A percentile compares a stretch with the other conserved stretches of the same genome.
These are phyloP conservation scores for Vicia faba DNA, from an alignment of 306 rosid genomes.

Conservation along the genomic window DNA sequence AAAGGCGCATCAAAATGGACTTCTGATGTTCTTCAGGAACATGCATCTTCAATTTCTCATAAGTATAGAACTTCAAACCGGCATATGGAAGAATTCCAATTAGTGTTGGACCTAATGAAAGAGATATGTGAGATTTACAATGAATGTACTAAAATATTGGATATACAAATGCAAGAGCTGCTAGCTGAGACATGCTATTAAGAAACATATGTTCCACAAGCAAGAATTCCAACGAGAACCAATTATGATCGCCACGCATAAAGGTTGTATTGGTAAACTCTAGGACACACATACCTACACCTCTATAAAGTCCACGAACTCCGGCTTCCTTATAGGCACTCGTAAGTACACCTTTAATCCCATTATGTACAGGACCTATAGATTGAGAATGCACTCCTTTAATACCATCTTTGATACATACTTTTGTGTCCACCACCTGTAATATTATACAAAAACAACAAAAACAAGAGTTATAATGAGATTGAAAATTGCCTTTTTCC, in stretches of 20 bases:
- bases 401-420: constrained; percentile 45
- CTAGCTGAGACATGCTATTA: constrained; percentile 8
- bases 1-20: constrained; percentile 75
- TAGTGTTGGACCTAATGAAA: constrained; percentile 78
- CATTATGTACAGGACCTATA: constrained; percentile 53
- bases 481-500: neutral
- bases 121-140: constrained; percentile 19
- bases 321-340: constrained; percentile 79
- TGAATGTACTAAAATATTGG: constrained; percentile 15
- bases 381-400: constrained; percentile 51
- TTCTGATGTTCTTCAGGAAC: constrained; percentile 87
- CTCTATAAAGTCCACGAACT: constrained; percentile 81
- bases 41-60: constrained; percentile 74
- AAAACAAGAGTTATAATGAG: constrained; percentile 15
- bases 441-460: constrained; percentile 17
- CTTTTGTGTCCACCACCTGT: constrained; percentile 66
- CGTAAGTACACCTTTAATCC: constrained; percentile 73
- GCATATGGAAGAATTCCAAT: constrained; percentile 94
- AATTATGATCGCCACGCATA: constrained; percentile 6
- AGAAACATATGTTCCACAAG: constrained; percentile 9
- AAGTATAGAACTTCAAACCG: constrained; percentile 88
- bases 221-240: constrained; percentile 19
- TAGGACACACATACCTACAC: constrained; percentile 65
- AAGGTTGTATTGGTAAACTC: constrained; percentile 20
- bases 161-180: constrained; percentile 23